Conservation (phyloP, 106 monocot species). For the Dendrobium officinale region DNA sequence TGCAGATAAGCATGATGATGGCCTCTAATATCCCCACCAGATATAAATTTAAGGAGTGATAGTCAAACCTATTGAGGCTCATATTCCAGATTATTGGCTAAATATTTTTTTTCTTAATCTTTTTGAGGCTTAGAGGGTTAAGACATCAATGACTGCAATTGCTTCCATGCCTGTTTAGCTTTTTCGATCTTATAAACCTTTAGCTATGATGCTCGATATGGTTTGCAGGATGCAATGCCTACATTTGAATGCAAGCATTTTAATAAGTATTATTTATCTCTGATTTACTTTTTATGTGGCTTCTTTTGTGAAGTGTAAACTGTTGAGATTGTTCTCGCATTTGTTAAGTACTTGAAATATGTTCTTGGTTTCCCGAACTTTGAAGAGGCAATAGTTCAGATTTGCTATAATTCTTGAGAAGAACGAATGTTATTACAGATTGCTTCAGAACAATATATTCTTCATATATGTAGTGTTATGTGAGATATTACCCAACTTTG, state of each 20-base stretch:
- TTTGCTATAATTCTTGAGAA: no score
- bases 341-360: no score
- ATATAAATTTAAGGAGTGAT: neutral
- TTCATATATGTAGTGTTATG: no score
- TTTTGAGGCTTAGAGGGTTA: neutral
- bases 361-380: no score
- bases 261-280: neutral
- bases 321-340: neutral
- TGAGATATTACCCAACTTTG: no score
- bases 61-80: neutral
- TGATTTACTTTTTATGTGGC: neutral
- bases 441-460: no score
- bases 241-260: neutral
- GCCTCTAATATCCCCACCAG: neutral
- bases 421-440: no score
- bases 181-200: no score
- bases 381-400: no score
- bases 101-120: neutral
- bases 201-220: no score
- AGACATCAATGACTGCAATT: constrained; percentile 1
- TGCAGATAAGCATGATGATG: neutral
- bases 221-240: neutral
- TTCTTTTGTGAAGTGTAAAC: neutral
- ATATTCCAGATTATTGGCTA: neutral
- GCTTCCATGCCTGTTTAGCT: neutral